phyloP scores from a whole-genome alignment of 805 yeast species.

The Yarrowia sp. region DNA sequence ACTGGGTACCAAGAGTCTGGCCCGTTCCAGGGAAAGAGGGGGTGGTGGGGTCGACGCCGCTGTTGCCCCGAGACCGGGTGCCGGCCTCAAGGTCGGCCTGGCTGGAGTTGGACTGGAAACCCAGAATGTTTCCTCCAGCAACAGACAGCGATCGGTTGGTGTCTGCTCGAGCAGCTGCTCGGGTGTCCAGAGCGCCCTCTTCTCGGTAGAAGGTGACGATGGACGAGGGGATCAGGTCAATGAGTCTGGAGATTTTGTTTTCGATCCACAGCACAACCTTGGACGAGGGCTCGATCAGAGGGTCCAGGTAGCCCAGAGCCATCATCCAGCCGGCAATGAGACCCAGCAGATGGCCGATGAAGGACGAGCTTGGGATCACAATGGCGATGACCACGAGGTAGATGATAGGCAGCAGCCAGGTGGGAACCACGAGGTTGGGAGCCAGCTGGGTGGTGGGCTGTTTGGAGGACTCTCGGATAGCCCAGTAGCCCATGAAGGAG shows the following conservation, averaged over 20 bases:
- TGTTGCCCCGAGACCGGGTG: constrained; percentile 21
- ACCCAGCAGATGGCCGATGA: constrained; percentile 77
- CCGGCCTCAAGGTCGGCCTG: constrained; percentile 28
- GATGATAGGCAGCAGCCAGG: constrained; percentile 64
- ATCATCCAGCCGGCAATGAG: constrained; percentile 65
- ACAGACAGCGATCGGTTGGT: constrained; percentile 14
- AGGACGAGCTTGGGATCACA: constrained; percentile 69
- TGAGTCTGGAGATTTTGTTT: constrained; percentile 57
- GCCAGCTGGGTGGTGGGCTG: constrained; percentile 38
- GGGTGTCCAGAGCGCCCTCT: constrained; percentile 23
- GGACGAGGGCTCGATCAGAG: constrained; percentile 66
- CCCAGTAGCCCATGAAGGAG: constrained; percentile 66
- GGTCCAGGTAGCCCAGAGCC: constrained; percentile 63
- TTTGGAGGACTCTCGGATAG: constrained; percentile 55
- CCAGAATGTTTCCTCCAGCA: background rate
- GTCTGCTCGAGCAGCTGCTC: constrained; percentile 22
- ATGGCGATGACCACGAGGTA: constrained; percentile 59
- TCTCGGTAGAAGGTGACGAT: constrained; percentile 40
- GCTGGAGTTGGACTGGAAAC: constrained; percentile 23
- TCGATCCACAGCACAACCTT: constrained; percentile 69
- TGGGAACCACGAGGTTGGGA: constrained; percentile 58
- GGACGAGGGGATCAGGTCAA: constrained; percentile 59
- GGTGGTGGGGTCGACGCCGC: constrained; percentile 11
- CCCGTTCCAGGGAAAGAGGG: constrained; percentile 28
- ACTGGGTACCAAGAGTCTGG: constrained; percentile 28